Conservation (phyloP, 78 protist genomes). For the slime mould (Dictyostelium discoideum) region dicty_2.7 NC_007091.3:3736001-3736500, state of each 20-base stretch:
- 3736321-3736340: background rate
- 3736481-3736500: background rate
- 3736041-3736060: no score
- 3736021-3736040: no score
- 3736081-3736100: no score
- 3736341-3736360: background rate
- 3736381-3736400: background rate
- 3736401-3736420: background rate
- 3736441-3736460: conserved; percentile 12
- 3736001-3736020: no score
- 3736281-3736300: background rate
- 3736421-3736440: conserved; percentile 36
- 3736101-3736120: background rate
- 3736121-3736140: background rate
- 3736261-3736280: background rate
- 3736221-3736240: background rate
- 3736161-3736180: no score
- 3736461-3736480: conserved; percentile 42
- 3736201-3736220: background rate
- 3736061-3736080: no score
- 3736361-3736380: background rate
- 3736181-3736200: no score
- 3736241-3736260: background rate
- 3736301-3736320: background rate
- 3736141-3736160: background rate